Percentiles rank a stretch among this genome's conserved stretches.
phyloP scores from a whole-genome alignment of 2,329 filamentous ascomycete species.

The Ophiostoma pallidulum region DNA sequence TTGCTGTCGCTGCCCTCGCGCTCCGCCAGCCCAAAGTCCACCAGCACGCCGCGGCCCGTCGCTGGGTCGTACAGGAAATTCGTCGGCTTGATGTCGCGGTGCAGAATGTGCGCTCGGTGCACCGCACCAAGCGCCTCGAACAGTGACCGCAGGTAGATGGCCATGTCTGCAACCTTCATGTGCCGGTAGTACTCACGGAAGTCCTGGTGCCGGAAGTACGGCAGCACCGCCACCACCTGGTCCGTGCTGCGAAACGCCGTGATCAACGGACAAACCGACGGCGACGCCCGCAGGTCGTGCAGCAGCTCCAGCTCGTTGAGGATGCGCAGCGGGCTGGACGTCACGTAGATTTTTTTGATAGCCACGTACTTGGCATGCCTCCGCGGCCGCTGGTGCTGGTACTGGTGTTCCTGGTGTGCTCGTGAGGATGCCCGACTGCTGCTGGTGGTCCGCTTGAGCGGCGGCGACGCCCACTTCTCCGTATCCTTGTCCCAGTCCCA shows the following conservation, averaged over 20 bases:
- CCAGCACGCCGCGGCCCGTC: constrained; percentile 74
- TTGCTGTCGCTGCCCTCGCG: constrained; percentile 66
- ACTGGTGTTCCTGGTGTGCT: background rate
- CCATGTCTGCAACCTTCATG: constrained; percentile 78
- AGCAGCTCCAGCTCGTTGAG: constrained; percentile 93
- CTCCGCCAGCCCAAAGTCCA: constrained; percentile 98
- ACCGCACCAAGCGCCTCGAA: constrained; percentile 79
- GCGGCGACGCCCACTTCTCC: constrained; percentile 60
- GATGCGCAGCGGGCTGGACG: constrained; percentile 85
- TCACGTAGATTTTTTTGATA: constrained; percentile 99
- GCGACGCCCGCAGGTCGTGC: constrained; percentile 72
- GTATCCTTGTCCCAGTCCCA: constrained; percentile 71
- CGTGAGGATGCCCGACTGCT: constrained; percentile 21
- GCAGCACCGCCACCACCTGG: constrained; percentile 88
- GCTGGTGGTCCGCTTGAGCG: constrained; percentile 42
- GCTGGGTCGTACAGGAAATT: constrained; percentile 90
- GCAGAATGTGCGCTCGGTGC: constrained; percentile 75
- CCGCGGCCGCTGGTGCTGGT: constrained; percentile 14
- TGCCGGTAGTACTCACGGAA: constrained; percentile 91
- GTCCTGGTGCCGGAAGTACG: constrained; percentile 92
- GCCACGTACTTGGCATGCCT: constrained; percentile 70
- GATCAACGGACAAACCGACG: constrained; percentile 86
- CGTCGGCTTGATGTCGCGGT: constrained; percentile 94
- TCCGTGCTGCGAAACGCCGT: constrained; percentile 93
- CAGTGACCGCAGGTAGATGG: constrained; percentile 79